A percentile compares a stretch with the other conserved stretches of the same genome.
Conservation (phyloP, 345 rosid species). For the Populus nigra region DNA sequence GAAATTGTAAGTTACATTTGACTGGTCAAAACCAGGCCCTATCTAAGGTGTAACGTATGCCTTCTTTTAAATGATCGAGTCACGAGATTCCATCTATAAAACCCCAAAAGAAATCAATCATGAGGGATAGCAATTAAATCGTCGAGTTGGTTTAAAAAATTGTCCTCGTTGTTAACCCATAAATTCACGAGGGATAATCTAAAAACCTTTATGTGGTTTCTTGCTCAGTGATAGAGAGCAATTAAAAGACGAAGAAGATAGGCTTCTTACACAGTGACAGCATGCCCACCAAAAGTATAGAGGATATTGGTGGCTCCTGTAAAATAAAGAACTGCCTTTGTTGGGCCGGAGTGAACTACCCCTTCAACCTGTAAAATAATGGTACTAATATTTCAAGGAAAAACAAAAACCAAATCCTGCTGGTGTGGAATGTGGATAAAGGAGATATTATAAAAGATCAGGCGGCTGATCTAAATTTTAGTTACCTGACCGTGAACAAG, state of each 20-base stretch:
- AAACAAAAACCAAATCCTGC: neutral
- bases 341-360: slow-evolving; percentile 63
- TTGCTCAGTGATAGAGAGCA: neutral
- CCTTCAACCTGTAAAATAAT: slow-evolving; percentile 44
- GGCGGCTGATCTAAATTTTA: neutral
- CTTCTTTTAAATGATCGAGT: neutral
- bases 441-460: neutral
- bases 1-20: neutral
- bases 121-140: too few relatives aligned
- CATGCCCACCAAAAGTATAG: slow-evolving; percentile 88
- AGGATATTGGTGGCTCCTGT: slow-evolving; percentile 89
- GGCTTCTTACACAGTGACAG: slow-evolving; percentile 74
- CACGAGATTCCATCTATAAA: too few relatives aligned
- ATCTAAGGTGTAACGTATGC: neutral
- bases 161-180: neutral
- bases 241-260: neutral
- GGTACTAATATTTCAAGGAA: neutral
- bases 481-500: slow-evolving; percentile 65
- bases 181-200: neutral
- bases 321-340: slow-evolving; percentile 61
- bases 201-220: neutral
- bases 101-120: too few relatives aligned
- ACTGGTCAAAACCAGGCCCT: neutral
- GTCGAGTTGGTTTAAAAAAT: neutral
- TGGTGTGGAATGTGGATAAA: neutral